These are phyloP conservation scores for Trametes maxima DNA, from an alignment of 768 basidiomycete species.

Conservation along the genomic window DNA sequence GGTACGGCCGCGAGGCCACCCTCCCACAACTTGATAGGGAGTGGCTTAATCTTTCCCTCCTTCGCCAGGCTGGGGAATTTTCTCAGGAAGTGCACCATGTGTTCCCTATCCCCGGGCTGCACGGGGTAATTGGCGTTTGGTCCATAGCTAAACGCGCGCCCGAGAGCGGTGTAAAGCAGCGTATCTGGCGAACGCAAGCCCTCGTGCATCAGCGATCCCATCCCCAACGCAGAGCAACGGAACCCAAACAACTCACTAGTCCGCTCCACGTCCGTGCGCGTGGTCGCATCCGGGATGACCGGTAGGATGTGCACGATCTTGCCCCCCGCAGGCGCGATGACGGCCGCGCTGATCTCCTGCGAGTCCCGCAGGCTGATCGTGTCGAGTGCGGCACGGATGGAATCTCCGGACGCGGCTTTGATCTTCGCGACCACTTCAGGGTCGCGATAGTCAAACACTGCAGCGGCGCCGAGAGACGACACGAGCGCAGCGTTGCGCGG, in stretches of 20 bases:
- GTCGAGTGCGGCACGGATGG: constrained; percentile 25
- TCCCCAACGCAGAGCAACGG: background rate
- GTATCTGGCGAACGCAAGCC: constrained; percentile 27
- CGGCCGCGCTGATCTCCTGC: constrained; percentile 9
- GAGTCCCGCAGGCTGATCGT: constrained; percentile 15
- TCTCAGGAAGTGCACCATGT: constrained; percentile 29
- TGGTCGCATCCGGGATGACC: background rate
- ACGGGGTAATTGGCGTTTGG: constrained; percentile 18
- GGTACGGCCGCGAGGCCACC: constrained; percentile 30
- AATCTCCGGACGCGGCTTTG: constrained; percentile 24
- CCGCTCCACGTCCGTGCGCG: constrained; percentile 7
- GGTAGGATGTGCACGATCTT: constrained; percentile 8
- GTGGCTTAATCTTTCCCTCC: constrained; percentile 29
- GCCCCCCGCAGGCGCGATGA: constrained; percentile 13
- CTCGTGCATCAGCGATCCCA: background rate
- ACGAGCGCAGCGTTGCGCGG: constrained; percentile 39
- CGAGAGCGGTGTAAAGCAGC: constrained; percentile 26
- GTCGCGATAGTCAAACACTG: constrained; percentile 35
- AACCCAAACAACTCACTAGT: background rate
- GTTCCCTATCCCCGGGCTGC: constrained; percentile 24
- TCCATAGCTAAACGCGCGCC: constrained; percentile 19
- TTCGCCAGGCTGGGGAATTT: constrained; percentile 25
- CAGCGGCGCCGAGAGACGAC: constrained; percentile 41
- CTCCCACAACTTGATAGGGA: constrained; percentile 29
- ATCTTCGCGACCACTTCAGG: constrained; percentile 31